phyloP scores from a whole-genome alignment of 1,139 yeast genomes.

The Kodamaea suecica region DNA sequence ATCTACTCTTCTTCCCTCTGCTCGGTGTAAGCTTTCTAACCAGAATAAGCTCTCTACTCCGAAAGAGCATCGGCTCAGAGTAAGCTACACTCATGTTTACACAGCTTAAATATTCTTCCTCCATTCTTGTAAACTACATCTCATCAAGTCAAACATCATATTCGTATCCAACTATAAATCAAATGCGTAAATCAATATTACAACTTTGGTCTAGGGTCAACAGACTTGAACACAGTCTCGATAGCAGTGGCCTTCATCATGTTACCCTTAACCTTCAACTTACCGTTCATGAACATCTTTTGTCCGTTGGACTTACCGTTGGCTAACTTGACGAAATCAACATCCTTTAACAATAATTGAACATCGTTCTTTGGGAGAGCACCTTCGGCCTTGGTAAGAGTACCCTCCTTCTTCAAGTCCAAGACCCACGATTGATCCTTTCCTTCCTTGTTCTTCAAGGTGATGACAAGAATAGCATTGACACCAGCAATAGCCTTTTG shows the following conservation, averaged over 20 bases:
- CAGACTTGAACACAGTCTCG: slow-evolving; percentile 67
- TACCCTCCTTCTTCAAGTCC: slow-evolving; percentile 67
- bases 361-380: slow-evolving; percentile 58
- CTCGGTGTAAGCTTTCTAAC: too few relatives aligned
- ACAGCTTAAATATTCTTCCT: too few relatives aligned
- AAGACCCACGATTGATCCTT: slow-evolving; percentile 65
- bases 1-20: too few relatives aligned
- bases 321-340: slow-evolving; percentile 65
- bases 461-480: slow-evolving; percentile 63
- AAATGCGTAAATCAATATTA: too few relatives aligned
- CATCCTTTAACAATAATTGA: slow-evolving; percentile 61
- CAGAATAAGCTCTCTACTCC: too few relatives aligned
- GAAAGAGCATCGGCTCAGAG: too few relatives aligned
- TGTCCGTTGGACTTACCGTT: slow-evolving; percentile 81
- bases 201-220: slow-evolving; percentile 54
- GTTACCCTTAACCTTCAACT: slow-evolving; percentile 82
- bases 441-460: slow-evolving; percentile 67
- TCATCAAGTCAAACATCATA: neutral
- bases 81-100: too few relatives aligned
- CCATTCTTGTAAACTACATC: too few relatives aligned
- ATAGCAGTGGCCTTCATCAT: slow-evolving; percentile 85
- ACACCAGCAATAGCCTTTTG: slow-evolving; percentile 49
- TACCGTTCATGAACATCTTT: slow-evolving; percentile 79
- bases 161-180: neutral
- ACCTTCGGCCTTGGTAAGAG: slow-evolving; percentile 47